Percentiles rank a stretch among this genome's conserved stretches.
phyloP scores from a whole-genome alignment of 306 rosid genomes.

The Castanopsis chinensis region DNA sequence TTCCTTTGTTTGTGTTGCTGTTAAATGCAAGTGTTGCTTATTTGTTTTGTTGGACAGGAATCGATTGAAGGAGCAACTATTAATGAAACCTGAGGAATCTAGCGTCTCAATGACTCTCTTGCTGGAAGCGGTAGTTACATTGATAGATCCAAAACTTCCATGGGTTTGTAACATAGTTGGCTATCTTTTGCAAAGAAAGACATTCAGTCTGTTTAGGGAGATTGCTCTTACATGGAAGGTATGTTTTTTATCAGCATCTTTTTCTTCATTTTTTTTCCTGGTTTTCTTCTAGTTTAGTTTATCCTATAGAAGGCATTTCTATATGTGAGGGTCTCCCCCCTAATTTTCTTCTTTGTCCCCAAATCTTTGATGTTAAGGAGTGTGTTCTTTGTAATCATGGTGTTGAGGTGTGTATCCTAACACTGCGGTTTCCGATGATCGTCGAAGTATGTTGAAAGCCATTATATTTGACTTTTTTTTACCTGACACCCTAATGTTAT shows the following conservation, averaged over 20 bases:
- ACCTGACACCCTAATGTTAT: not conserved
- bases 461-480: not conserved
- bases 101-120: slow-evolving; percentile 48
- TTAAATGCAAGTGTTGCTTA: slow-evolving; percentile 28
- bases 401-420: not conserved
- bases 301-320: not conserved
- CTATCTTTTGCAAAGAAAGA: slow-evolving; percentile 67
- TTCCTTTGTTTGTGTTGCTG: slow-evolving; percentile 1
- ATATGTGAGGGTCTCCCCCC: not conserved
- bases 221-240: slow-evolving; percentile 75
- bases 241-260: slow-evolving; percentile 13
- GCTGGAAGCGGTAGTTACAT: slow-evolving; percentile 63
- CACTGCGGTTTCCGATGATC: not conserved
- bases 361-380: not conserved
- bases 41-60: slow-evolving; percentile 49
- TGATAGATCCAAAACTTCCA: slow-evolving; percentile 72
- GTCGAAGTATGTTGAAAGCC: not conserved
- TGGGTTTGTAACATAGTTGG: slow-evolving; percentile 81
- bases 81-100: slow-evolving; percentile 49
- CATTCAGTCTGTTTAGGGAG: slow-evolving; percentile 64
- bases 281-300: slow-evolving; percentile 5
- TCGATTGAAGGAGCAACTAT: slow-evolving; percentile 65
- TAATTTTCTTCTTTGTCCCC: not conserved
- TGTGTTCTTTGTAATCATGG: not conserved
- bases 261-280: not conserved